These are phyloP conservation scores for Aspergillus hortae DNA, from an alignment of 2,329 filamentous ascomycete genomes.

Conservation along the genomic window DNA sequence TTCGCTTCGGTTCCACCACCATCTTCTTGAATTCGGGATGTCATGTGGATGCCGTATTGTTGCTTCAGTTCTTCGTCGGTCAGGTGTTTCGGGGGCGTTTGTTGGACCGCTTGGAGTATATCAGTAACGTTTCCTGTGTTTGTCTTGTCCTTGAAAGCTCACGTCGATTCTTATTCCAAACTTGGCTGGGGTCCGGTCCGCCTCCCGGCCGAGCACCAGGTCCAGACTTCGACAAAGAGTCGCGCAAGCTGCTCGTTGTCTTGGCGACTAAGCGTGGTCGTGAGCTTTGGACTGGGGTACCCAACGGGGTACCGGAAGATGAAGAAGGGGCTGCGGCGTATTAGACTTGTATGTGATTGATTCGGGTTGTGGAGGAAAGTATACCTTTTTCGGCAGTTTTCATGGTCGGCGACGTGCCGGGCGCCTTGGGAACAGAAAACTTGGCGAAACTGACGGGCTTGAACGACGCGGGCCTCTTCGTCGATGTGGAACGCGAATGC, in stretches of 20 bases:
- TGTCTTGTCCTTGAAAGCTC: conserved; percentile 20
- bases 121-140: neutral
- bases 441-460: conserved; percentile 66
- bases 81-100: conserved; percentile 59
- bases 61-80: conserved; percentile 67
- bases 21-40: conserved; percentile 61
- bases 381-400: conserved; percentile 56
- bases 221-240: conserved; percentile 48
- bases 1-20: conserved; percentile 61
- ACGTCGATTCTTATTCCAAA: conserved; percentile 68
- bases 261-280: conserved; percentile 63
- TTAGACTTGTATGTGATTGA: conserved; percentile 6
- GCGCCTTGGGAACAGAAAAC: conserved; percentile 61
- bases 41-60: conserved; percentile 66
- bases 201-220: conserved; percentile 43
- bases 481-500: conserved; percentile 46
- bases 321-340: conserved; percentile 28
- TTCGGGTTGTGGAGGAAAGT: conserved; percentile 2
- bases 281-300: conserved; percentile 43
- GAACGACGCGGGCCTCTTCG: conserved; percentile 61
- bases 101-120: conserved; percentile 44
- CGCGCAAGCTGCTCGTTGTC: conserved; percentile 52
- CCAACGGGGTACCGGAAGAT: conserved; percentile 36
- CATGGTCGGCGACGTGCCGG: conserved; percentile 48
- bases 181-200: conserved; percentile 64